Base-by-base conservation (phyloP, 2,329 filamentous ascomycete genomes). In the Penicillium sp. region DNA sequence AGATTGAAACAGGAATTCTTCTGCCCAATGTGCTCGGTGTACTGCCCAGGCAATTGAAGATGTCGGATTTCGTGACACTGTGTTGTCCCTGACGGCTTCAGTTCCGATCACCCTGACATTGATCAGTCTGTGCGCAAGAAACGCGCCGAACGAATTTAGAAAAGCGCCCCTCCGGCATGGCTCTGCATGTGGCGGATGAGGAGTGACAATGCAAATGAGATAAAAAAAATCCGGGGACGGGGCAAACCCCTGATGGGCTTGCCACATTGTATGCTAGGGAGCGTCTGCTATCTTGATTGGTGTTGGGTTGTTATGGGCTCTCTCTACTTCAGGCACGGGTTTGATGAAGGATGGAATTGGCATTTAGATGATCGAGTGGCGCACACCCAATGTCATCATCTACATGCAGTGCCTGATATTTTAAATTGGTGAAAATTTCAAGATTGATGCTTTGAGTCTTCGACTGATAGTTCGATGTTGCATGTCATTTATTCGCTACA, bases 121-220 rank as follows among this genome's bases (percentile, higher is more conserved):
- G 19, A 6, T n/a, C 5, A 37, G 47, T 49, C 29, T 35, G 47
- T 49, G 47, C 47, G 31, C 47, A 49, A 31, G 27, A 4, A 10
- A 21, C 31, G 14, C 31, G 29, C 47, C 47, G 47, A 49, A 49
- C 47, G 47, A 49, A 49, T 49, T 16, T 16, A 49, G 47, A 37
- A 49, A 35, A 35, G 47, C 29, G 47, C 21, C 39, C 11, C 39
- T 42, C 19, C n/a, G 16, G 35, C 35, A 39, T n/a, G n/a, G 35
- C 35, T 42, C 19, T 42, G n/a, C 39, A 23, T 23, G 19, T 42
- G 35, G 16, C 39, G 10, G n/a, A 23, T 42, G 39, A 4, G 39
- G 9, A 13, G 9, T 5, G n/a, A 19, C 19, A n/a, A 42, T 47
- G 27, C 16, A 47, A 47, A 27, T 27, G 45, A 31, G 6, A 47